Evolutionary conservation across 352 stramenopile genomes (phyloP), one percentile per base, ranked within the genome.

Genomic region (Pythium vanterpoolii): DNA sequence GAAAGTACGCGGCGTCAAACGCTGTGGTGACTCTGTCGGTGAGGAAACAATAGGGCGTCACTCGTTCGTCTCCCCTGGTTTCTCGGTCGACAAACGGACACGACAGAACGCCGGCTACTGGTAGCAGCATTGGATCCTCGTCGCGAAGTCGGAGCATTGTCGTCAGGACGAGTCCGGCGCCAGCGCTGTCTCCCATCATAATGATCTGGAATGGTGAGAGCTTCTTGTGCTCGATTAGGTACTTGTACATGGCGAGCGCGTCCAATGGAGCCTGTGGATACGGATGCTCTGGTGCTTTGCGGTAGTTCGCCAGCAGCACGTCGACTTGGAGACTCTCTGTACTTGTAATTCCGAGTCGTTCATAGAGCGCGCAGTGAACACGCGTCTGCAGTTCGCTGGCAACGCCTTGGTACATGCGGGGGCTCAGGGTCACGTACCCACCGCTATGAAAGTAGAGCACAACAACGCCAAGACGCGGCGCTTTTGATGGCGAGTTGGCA

Each of bases 391-490:
- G 55, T 5, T 60, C 30, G 14, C 62, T 69, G 30, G 57, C 71
- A 43, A 77, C 70, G 4, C 38, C 42, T 24, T 71, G 68, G 56
- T 81, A 83, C 55, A 79, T 63, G 2, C 57, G 56, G 10, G 77
- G 74, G 54, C 62, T 74, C 8, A 73, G 49, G 14, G 83, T 44
- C 2, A 69, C 65, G 51, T 81, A 79, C 18, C 67, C 74, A 0
- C 74, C 77, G 33, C 77, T 74, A 49, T 87, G 74, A 53, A 62
- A 74, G 56, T 74, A 84, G 19, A 87, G 58, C 21, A 87, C 64
- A 16, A 77, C 70, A 27, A 83, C 33, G 23, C 65, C 62, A 19
- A 14, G 33, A 3, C n/a, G 42, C 52, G 44, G 24, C n/a, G 14
- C 10, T 16, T 34, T 21, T 55, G 40, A 27, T 2, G 11, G 16